Base-by-base conservation (phyloP, 1,284 basidiomycete genomes). In the Porodaedalea pini region DNA sequence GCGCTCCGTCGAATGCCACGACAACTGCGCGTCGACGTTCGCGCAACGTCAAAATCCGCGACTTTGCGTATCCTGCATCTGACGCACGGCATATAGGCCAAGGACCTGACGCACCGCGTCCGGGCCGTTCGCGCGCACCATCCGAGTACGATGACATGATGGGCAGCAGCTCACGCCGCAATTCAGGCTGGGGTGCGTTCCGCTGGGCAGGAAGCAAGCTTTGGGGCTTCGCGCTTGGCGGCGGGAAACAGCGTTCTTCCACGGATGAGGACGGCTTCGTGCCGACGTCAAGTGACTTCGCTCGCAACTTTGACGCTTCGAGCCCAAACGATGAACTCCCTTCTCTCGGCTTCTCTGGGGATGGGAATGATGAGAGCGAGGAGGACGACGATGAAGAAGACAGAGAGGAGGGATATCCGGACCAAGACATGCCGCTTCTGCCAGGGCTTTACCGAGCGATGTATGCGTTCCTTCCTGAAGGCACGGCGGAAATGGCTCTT, bases 401-500 rank as follows among this genome's bases (percentile, higher is more conserved):
- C 13, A 67, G 65, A 5, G 51, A 27, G 15, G 74, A 71, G 21
- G 61, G 47, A 23, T 59, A 63, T 10, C 51, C 47, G 23, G 56
- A 60, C 49, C 45, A 48, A 34, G 68, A 72, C 15, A 78, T 80
- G 10, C 74, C 75, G 31, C 72, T 88, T 1, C 68, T 74, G 17
- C 85, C 88, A 0, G 88, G 88, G 0, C 59, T 85, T 1, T 90
- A 90, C 64, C 80, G 84, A 6, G 87, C 88, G 7, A 15, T 88
- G 65, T 90, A 85, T 61, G 74, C 80, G 2, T 90, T 90, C 63
- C 80, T 83, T 51, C 78, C 86, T 0, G 86, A 89, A 64, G 87
- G 86, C 1, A 82, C 79, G 17, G 83, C 87, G 23, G 88, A 90
- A 78, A 88, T 90, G 86, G 76, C 75, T 45, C 68, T 90, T 48